Conservation (phyloP, 768 basidiomycete genomes). For the Boletus pseudo-olivaceus region DNA sequence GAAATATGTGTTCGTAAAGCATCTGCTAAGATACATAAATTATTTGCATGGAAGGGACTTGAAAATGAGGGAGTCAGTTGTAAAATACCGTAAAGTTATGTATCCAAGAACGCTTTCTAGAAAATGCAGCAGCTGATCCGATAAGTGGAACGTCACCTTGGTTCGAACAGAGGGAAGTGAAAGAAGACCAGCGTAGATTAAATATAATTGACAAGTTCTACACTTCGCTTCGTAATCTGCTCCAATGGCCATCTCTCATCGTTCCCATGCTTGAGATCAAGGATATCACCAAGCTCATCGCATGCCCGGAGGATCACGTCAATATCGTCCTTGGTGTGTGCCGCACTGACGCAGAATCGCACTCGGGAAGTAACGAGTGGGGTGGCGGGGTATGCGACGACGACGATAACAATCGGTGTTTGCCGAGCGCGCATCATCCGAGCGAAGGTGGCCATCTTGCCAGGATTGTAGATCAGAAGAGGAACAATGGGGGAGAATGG, state of each 20-base stretch:
- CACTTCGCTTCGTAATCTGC: constrained; percentile 64
- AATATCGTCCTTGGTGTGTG: constrained; percentile 97
- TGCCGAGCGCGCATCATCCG: constrained; percentile 76
- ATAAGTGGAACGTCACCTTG: not conserved
- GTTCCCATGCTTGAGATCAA: constrained; percentile 83
- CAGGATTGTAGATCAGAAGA: constrained; percentile 86
- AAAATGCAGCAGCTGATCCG: constrained; percentile 1
- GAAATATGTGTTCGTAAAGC: no score
- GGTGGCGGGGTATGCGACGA: constrained; percentile 89
- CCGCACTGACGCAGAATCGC: constrained; percentile 89
- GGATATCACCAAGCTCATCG: constrained; percentile 85
- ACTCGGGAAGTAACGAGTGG: constrained; percentile 85
- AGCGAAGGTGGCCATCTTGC: constrained; percentile 91
- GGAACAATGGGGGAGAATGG: constrained; percentile 92
- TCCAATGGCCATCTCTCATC: constrained; percentile 77
- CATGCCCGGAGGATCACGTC: constrained; percentile 82
- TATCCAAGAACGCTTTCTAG: constrained; percentile 22
- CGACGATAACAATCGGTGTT: constrained; percentile 83
- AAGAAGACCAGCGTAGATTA: constrained; percentile 6
- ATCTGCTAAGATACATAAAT: constrained; percentile 24
- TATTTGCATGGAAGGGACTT: constrained; percentile 25
- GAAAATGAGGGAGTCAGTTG: constrained; percentile 13
- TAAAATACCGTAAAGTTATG: constrained; percentile 15
- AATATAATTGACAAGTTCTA: constrained; percentile 59
- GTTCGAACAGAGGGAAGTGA: not conserved